Conservation (phyloP, 176 grass and related monocot genomes). For the Hordeum vulgare region DNA sequence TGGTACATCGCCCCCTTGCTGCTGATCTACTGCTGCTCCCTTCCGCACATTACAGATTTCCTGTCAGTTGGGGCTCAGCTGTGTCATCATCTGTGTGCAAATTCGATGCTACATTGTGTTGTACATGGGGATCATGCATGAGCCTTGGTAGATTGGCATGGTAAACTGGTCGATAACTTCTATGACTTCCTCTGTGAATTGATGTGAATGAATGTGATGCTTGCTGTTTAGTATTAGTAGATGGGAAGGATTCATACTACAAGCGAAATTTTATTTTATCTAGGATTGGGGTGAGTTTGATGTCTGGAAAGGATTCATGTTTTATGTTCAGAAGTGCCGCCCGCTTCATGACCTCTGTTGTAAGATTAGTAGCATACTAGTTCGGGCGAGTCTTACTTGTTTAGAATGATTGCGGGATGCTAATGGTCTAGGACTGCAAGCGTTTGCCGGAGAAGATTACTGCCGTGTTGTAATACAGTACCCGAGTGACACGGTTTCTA, state of each 20-base stretch:
- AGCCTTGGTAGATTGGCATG: neutral
- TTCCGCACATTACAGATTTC: neutral
- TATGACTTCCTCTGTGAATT: neutral
- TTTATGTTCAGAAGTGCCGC: neutral
- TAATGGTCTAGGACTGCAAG: slow-evolving; percentile 82
- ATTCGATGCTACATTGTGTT: neutral
- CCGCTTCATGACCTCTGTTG: neutral
- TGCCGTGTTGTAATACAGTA: slow-evolving; percentile 68
- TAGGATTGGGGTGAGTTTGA: neutral
- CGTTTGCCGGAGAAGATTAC: slow-evolving; percentile 38
- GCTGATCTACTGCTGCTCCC: too few species aligned
- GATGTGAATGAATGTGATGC: neutral
- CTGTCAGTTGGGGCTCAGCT: neutral
- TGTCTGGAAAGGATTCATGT: neutral
- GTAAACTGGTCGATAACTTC: neutral
- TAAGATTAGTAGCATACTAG: neutral
- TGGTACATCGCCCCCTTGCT: slow-evolving; percentile 49
- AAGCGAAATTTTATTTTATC: neutral
- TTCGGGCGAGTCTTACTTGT: neutral
- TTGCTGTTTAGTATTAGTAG: neutral
- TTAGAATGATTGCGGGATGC: slow-evolving; percentile 41
- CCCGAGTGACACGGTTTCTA: slow-evolving; percentile 69
- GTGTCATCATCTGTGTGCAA: neutral
- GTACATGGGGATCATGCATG: neutral
- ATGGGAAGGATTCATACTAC: neutral